A percentile compares a stretch with the other conserved stretches of the same genome.
These are phyloP conservation scores for Cordyceps fumosorosea DNA, from an alignment of 2,329 filamentous ascomycete species.

Conservation along the genomic window DNA sequence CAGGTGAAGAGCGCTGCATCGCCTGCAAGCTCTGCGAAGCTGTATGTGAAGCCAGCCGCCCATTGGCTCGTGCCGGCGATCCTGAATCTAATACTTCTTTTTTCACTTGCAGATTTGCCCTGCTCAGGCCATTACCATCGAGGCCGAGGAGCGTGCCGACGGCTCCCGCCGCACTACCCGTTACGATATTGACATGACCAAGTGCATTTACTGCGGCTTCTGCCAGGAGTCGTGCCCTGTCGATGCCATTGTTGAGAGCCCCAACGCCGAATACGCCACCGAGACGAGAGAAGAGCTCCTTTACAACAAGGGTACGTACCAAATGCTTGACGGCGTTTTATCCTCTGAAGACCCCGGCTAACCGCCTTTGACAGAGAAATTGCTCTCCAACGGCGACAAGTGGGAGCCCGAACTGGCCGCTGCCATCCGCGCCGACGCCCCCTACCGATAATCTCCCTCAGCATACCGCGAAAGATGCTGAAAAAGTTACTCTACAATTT, in stretches of 20 bases:
- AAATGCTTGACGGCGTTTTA: background rate
- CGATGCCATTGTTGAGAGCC: conserved; percentile 71
- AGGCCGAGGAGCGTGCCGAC: conserved; percentile 95
- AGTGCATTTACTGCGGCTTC: conserved; percentile 99
- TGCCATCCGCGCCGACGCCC: conserved; percentile 83
- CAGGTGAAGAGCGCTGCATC: conserved; percentile 97
- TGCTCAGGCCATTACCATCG: conserved; percentile 96
- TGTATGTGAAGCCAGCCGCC: conserved; percentile 30
- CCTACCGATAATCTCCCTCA: conserved; percentile 61
- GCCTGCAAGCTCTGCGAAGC: conserved; percentile 99
- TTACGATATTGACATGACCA: conserved; percentile 99
- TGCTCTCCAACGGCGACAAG: conserved; percentile 83
- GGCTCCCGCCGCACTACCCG: conserved; percentile 90
- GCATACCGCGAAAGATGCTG: background rate
- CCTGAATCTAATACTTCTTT: background rate
- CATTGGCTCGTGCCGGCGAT: background rate
- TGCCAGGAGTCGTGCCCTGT: conserved; percentile 99
- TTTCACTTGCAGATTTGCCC: conserved; percentile 64
- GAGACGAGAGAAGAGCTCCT: conserved; percentile 82
- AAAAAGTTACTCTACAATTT: conserved; percentile 2
- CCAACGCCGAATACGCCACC: conserved; percentile 57
- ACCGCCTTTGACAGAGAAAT: conserved; percentile 54
- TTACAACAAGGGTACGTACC: conserved; percentile 74
- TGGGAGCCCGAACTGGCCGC: conserved; percentile 98
- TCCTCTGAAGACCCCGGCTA: conserved; percentile 15